Evolutionary conservation across 2,329 filamentous ascomycete species (phyloP).

Genomic region (Pseudogymnoascus sp.): DNA sequence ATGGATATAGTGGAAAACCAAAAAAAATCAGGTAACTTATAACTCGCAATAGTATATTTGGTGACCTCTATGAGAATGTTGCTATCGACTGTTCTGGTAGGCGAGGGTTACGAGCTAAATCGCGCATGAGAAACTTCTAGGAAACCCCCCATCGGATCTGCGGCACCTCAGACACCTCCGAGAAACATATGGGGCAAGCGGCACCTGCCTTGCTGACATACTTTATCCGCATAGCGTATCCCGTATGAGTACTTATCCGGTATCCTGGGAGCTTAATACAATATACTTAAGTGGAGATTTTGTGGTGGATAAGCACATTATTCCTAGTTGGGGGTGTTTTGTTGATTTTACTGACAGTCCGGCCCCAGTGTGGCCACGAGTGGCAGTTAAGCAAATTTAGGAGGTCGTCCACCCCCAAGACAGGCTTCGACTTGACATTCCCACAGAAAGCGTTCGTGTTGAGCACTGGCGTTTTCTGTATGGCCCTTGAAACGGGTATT

Average conservation of each 20-base stretch:
- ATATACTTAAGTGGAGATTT: no score
- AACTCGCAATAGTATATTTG: neutral
- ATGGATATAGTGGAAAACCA: neutral
- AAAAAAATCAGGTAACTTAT: neutral
- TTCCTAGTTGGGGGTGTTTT: no score
- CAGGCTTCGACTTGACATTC: constrained; percentile 15
- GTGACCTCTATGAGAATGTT: neutral
- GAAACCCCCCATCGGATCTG: neutral
- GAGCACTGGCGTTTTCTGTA: no score
- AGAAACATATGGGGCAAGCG: neutral
- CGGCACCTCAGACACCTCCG: neutral
- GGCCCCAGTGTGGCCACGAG: no score
- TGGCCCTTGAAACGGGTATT: no score
- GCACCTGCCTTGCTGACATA: neutral
- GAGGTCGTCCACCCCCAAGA: constrained; percentile 17
- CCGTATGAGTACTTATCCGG: neutral
- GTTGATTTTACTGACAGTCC: no score
- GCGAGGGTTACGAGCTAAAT: neutral
- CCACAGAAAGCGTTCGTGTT: no score
- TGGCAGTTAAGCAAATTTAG: constrained; percentile 17
- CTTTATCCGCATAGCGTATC: neutral
- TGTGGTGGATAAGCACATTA: no score
- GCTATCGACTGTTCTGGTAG: neutral
- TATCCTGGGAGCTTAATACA: no score
- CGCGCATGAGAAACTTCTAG: neutral